Evolutionary conservation across 2,329 filamentous ascomycete genomes (phyloP).

Genomic region (Aspergillus tamarii): DNA sequence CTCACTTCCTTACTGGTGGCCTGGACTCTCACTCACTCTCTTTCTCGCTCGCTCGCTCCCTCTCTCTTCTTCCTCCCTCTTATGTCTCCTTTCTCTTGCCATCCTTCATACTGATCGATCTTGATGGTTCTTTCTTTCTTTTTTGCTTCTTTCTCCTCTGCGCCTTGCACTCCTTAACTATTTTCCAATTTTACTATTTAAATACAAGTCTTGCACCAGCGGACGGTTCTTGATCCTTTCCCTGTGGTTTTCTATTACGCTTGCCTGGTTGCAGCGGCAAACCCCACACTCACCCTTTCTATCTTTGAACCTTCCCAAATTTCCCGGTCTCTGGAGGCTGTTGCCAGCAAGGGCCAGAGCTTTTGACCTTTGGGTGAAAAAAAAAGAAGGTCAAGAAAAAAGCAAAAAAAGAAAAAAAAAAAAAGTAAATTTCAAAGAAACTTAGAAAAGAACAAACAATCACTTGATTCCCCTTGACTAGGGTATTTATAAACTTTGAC

Average conservation of each 20-base stretch:
- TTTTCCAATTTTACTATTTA: neutral
- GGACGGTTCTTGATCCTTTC: neutral
- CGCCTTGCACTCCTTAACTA: neutral
- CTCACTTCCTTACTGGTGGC: constrained; percentile 10
- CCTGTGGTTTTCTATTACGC: constrained; percentile 21
- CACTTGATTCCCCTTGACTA: neutral
- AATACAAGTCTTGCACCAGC: neutral
- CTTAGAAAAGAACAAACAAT: neutral
- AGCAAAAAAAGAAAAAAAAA: neutral
- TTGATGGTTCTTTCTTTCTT: constrained; percentile 4
- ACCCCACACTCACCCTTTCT: constrained; percentile 24
- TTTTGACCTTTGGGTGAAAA: constrained; percentile 3
- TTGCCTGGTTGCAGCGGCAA: constrained; percentile 38
- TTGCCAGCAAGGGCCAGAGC: constrained; percentile 16
- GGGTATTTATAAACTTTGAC: neutral
- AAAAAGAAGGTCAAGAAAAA: neutral
- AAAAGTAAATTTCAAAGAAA: neutral
- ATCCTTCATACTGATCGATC: neutral
- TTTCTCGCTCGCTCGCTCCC: constrained; percentile 1
- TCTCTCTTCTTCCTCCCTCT: constrained; percentile 4
- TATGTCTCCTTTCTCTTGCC: constrained; percentile 8
- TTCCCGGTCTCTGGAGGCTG: constrained; percentile 7
- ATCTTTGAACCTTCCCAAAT: constrained; percentile 14
- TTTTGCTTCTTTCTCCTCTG: neutral
- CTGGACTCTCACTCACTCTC: constrained; percentile 10